phyloP scores from a whole-genome alignment of 2,329 filamentous ascomycete genomes.

The Penicillium psychrosexuale region DNA sequence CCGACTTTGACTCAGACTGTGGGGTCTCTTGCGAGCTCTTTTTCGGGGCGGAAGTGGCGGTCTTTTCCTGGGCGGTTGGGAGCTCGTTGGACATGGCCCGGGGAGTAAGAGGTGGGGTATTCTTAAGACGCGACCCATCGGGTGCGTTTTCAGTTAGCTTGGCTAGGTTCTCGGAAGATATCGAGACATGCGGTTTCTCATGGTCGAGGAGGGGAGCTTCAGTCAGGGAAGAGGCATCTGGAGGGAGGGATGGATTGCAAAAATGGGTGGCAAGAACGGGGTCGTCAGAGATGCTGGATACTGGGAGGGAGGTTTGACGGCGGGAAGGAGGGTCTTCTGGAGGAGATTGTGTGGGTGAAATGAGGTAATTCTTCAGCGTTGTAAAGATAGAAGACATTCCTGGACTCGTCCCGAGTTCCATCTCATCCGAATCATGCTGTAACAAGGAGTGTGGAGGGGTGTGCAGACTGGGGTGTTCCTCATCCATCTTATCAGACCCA shows the following conservation, averaged over 20 bases:
- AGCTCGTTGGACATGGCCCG: slow-evolving; percentile 73
- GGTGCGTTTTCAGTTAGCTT: slow-evolving; percentile 80
- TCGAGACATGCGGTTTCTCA: slow-evolving; percentile 41
- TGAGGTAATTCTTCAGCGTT: slow-evolving; percentile 46
- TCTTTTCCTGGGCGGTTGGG: slow-evolving; percentile 33
- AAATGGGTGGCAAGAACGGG: slow-evolving; percentile 66
- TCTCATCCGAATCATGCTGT: slow-evolving; percentile 44
- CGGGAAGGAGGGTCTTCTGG: slow-evolving; percentile 36
- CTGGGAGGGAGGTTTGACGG: slow-evolving; percentile 52
- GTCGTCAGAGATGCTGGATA: slow-evolving; percentile 63
- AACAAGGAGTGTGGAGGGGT: slow-evolving; percentile 47
- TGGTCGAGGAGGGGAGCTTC: slow-evolving; percentile 52
- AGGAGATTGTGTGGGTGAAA: slow-evolving; percentile 28
- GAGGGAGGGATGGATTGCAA: slow-evolving; percentile 62
- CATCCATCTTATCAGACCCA: slow-evolving; percentile 31
- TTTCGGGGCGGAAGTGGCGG: slow-evolving; percentile 22
- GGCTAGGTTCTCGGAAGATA: slow-evolving; percentile 45
- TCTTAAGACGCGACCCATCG: slow-evolving; percentile 67
- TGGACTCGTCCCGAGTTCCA: slow-evolving; percentile 38
- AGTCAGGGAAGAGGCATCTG: slow-evolving; percentile 45
- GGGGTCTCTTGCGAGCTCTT: not conserved
- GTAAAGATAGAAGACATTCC: slow-evolving; percentile 45
- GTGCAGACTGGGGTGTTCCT: slow-evolving; percentile 36
- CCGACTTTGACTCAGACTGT: slow-evolving; percentile 16
- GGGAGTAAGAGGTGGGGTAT: slow-evolving; percentile 84